Evolutionary conservation across 1,284 basidiomycete genomes (phyloP).

Genomic region (Moesziomyces sp.): DNA sequence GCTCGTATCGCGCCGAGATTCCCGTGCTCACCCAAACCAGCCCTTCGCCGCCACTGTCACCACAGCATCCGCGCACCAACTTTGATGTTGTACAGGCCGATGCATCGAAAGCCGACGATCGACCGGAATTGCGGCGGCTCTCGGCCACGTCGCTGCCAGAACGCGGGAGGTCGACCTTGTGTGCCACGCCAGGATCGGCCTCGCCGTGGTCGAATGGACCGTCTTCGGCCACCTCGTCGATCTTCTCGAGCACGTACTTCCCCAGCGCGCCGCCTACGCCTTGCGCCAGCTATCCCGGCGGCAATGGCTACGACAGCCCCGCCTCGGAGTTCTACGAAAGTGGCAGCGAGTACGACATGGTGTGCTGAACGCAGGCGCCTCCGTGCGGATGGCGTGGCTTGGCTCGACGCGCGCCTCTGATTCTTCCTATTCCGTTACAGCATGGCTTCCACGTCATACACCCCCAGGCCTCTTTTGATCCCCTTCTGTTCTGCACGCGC

Average conservation of each 20-base stretch:
- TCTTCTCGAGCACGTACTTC: slow-evolving; percentile 48
- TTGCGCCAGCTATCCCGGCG: slow-evolving; percentile 25
- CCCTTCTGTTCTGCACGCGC: neutral
- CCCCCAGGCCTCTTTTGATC: neutral
- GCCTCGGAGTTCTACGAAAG: slow-evolving; percentile 62
- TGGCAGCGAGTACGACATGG: slow-evolving; percentile 64
- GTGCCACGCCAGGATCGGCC: slow-evolving; percentile 14
- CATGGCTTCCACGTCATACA: too few relatives aligned
- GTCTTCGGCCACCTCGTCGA: slow-evolving; percentile 30
- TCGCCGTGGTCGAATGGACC: slow-evolving; percentile 39
- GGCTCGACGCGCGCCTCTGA: too few relatives aligned
- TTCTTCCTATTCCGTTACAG: neutral
- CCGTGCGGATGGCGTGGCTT: neutral
- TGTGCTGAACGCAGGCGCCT: slow-evolving; percentile 16
- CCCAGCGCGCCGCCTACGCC: slow-evolving; percentile 24
- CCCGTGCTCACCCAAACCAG: slow-evolving; percentile 43
- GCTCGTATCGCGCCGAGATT: slow-evolving; percentile 9
- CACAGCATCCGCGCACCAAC: neutral
- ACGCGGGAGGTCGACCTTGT: slow-evolving; percentile 8
- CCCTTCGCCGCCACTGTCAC: slow-evolving; percentile 39
- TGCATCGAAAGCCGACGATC: neutral
- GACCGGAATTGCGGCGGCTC: neutral
- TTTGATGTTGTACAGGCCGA: neutral
- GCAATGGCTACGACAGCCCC: slow-evolving; percentile 61
- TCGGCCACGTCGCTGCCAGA: slow-evolving; percentile 3